Evolutionary conservation across 2,329 filamentous ascomycete species (phyloP).

Genomic region (Phialophora verrucosa): DNA sequence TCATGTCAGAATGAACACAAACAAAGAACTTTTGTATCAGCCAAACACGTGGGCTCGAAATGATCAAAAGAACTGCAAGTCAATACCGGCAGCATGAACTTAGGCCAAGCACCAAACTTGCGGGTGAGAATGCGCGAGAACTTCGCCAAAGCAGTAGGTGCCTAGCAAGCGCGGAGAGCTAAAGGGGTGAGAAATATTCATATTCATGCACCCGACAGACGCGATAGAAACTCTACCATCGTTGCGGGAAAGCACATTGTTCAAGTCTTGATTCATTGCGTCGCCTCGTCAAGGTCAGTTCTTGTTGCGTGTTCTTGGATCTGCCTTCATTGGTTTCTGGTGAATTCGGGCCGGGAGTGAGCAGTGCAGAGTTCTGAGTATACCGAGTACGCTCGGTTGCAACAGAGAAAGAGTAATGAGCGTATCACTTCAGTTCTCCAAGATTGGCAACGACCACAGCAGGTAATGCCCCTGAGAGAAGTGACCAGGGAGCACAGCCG

Average conservation of each 20-base stretch:
- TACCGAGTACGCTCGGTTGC: not conserved
- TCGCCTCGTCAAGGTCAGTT: not conserved
- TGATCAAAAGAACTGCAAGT: not conserved
- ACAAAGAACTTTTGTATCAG: not conserved
- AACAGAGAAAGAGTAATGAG: not conserved
- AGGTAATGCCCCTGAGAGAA: not conserved
- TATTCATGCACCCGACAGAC: not conserved
- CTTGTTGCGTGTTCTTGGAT: not conserved
- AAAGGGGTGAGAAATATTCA: not conserved
- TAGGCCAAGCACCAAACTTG: not conserved
- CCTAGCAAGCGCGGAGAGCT: not conserved
- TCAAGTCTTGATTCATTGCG: not conserved
- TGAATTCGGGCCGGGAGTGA: not conserved
- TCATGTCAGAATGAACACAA: not conserved
- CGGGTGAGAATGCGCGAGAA: not conserved
- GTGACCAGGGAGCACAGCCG: not conserved
- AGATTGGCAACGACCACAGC: not conserved
- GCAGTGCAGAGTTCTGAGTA: not conserved
- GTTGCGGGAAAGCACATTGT: not conserved
- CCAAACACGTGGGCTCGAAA: not conserved
- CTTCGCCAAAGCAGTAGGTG: not conserved
- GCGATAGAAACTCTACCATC: not conserved
- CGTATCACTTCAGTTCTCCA: not conserved
- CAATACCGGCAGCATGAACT: not conserved
- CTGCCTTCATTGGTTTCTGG: not conserved